A percentile compares a stretch with the other conserved stretches of the same genome.
Evolutionary conservation across 805 yeast genomes (phyloP).

Genomic region (Metschnikowia baotianmanensis): DNA sequence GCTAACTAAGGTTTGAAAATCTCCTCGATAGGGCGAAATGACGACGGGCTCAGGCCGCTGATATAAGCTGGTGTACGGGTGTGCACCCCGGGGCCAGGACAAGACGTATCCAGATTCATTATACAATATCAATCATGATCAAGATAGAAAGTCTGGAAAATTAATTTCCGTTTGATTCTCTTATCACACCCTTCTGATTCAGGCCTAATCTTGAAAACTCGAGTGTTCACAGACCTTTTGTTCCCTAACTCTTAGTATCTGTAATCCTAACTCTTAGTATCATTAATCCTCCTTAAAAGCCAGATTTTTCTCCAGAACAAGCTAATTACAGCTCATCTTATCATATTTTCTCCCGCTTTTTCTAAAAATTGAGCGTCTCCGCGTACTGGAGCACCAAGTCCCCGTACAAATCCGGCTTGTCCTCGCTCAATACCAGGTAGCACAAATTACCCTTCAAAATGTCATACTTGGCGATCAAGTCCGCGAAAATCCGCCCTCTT

Average conservation of each 20-base stretch:
- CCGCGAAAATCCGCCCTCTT: conserved; percentile 22
- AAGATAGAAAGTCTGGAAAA: too few relatives aligned
- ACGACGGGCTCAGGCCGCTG: background rate
- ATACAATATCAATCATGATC: too few relatives aligned
- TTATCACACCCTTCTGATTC: too few relatives aligned
- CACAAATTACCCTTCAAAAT: conserved; percentile 42
- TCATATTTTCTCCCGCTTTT: background rate
- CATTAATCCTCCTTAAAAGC: too few relatives aligned
- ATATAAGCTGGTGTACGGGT: conserved; percentile 11
- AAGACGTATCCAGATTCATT: too few relatives aligned
- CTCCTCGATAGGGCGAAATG: background rate
- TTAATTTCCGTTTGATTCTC: too few relatives aligned
- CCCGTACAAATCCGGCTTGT: conserved; percentile 30
- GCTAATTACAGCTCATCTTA: background rate
- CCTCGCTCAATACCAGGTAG: conserved; percentile 28
- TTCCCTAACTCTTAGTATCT: background rate
- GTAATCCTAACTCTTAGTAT: background rate
- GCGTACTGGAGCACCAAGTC: conserved; percentile 44
- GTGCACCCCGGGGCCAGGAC: too few relatives aligned
- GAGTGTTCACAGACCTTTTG: too few relatives aligned
- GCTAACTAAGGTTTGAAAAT: background rate
- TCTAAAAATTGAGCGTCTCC: conserved; percentile 37
- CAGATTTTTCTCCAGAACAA: background rate
- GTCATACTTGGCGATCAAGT: conserved; percentile 30
- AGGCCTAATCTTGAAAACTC: background rate